Evolutionary conservation across 768 basidiomycete genomes (phyloP).

Genomic region (Tephrocybe sp.): DNA sequence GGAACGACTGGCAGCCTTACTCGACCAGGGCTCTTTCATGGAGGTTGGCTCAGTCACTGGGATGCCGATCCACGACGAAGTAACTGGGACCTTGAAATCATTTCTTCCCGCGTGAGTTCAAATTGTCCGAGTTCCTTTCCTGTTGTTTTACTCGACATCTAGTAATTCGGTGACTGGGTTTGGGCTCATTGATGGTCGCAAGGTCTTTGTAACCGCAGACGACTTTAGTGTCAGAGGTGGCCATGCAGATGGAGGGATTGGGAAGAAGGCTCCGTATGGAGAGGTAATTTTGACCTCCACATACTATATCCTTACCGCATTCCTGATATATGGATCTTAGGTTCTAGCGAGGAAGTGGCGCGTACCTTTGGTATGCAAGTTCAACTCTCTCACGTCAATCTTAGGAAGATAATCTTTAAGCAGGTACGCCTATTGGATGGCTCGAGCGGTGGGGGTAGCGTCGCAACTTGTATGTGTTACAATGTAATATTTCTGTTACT

Average conservation of each 20-base stretch:
- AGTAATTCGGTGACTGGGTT: conserved; percentile 40
- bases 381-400: neutral
- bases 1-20: conserved; percentile 32
- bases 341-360: conserved; percentile 31
- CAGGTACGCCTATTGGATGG: conserved; percentile 42
- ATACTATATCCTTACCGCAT: neutral
- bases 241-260: conserved; percentile 42
- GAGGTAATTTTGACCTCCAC: conserved; percentile 26
- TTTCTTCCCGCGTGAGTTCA: conserved; percentile 36
- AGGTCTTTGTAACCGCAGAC: conserved; percentile 39
- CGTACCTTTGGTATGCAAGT: conserved; percentile 32
- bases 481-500: neutral
- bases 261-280: conserved; percentile 37
- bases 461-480: conserved; percentile 31
- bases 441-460: conserved; percentile 42
- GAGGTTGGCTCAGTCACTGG: conserved; percentile 40
- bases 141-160: too few species aligned
- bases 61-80: conserved; percentile 28
- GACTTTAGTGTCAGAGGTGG: conserved; percentile 44
- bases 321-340: conserved; percentile 15
- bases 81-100: conserved; percentile 26
- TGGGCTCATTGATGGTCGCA: conserved; percentile 31
- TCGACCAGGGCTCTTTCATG: conserved; percentile 32
- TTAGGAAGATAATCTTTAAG: too few species aligned
- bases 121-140: neutral